Evolutionary conservation across 768 basidiomycete genomes (phyloP).

Genomic region (Lentinula boryana): DNA sequence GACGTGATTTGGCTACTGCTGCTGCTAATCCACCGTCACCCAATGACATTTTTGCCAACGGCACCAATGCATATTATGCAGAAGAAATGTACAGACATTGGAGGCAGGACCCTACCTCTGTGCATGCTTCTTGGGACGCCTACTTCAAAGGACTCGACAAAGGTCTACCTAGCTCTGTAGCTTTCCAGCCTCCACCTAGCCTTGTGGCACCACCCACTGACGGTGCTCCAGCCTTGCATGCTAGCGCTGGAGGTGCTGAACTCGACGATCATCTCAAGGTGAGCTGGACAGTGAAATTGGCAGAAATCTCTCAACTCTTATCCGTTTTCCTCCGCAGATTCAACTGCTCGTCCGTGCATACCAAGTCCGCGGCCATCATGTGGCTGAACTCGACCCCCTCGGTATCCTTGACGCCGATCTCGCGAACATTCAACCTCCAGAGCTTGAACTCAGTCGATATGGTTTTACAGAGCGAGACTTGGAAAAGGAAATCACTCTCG

Average conservation of each 20-base stretch:
- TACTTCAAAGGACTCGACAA: slow-evolving; percentile 94
- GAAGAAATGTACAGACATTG: slow-evolving; percentile 96
- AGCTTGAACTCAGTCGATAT: slow-evolving; percentile 90
- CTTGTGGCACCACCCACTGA: slow-evolving; percentile 67
- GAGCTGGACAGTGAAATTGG: not conserved
- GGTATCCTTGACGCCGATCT: slow-evolving; percentile 91
- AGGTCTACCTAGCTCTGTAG: slow-evolving; percentile 71
- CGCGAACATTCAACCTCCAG: slow-evolving; percentile 70
- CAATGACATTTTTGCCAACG: slow-evolving; percentile 87
- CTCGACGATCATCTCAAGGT: slow-evolving; percentile 95
- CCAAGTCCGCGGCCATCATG: slow-evolving; percentile 97
- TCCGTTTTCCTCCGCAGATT: slow-evolving; percentile 46
- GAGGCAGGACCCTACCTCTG: slow-evolving; percentile 85
- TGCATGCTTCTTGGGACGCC: slow-evolving; percentile 90
- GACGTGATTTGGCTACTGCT: slow-evolving; percentile 41
- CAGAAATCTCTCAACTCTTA: not conserved
- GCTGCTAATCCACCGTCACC: slow-evolving; percentile 49
- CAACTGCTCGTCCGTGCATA: slow-evolving; percentile 98
- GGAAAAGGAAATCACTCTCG: slow-evolving; percentile 90
- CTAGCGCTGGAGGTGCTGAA: slow-evolving; percentile 60
- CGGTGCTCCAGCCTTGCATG: slow-evolving; percentile 73
- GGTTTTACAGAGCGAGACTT: slow-evolving; percentile 94
- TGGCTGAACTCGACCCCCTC: slow-evolving; percentile 93
- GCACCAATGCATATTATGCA: slow-evolving; percentile 92
- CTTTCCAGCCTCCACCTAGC: slow-evolving; percentile 81